phyloP scores from a whole-genome alignment of 164 flowering plant species.

The Stephania yunnanensis region DNA sequence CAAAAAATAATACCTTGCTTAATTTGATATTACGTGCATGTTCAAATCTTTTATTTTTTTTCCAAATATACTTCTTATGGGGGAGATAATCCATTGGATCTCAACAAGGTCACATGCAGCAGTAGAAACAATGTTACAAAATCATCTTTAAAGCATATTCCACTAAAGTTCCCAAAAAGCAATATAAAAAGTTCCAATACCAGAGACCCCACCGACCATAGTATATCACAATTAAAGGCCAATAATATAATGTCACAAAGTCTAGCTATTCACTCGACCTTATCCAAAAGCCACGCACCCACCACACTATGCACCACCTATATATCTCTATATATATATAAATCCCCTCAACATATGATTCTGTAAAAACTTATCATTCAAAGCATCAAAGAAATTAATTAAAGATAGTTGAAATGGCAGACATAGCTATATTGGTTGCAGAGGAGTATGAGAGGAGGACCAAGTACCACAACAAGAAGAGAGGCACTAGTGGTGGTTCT shows the following conservation, averaged over 20 bases:
- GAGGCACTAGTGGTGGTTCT: no score
- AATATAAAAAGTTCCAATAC: background rate
- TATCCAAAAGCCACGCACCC: background rate
- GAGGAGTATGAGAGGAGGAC: conserved; percentile 74
- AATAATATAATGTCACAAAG: background rate
- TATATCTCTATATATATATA: background rate
- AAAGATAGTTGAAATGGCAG: conserved; percentile 39
- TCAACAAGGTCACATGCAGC: no score
- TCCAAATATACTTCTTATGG: no score
- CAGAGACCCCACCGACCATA: background rate
- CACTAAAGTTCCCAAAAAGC: background rate
- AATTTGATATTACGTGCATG: no score
- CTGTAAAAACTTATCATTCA: background rate
- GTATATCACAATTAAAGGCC: background rate
- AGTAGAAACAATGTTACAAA: no score
- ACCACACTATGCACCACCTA: background rate
- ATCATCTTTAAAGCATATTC: background rate
- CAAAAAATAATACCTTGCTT: no score
- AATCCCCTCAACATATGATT: background rate
- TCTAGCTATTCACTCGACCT: background rate
- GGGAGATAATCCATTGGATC: no score
- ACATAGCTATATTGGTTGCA: conserved; percentile 65
- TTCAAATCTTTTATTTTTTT: no score
- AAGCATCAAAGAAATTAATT: background rate
- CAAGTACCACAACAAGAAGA: conserved; percentile 19